Conservation (phyloP, 768 basidiomycete genomes). For the Leccinum uliginosum region DNA sequence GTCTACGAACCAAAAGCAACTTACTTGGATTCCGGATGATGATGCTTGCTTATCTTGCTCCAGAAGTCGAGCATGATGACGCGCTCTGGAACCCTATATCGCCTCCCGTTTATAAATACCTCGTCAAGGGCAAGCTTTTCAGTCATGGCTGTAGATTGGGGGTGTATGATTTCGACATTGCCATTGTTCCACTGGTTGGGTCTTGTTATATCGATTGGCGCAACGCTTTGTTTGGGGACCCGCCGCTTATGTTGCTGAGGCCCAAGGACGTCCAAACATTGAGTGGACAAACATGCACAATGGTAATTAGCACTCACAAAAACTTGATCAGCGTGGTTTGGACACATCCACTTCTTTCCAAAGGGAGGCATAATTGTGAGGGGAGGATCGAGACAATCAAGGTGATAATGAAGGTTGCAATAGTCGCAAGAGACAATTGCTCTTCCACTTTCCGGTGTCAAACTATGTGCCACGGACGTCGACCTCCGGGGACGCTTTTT, state of each 20-base stretch:
- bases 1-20: conserved; percentile 14
- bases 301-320: conserved; percentile 50
- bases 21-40: conserved; percentile 39
- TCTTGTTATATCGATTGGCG: conserved; percentile 71
- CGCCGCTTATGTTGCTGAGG: conserved; percentile 73
- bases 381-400: conserved; percentile 94
- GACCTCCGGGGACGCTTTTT: conserved; percentile 53
- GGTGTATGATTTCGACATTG: conserved; percentile 81
- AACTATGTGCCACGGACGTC: conserved; percentile 34
- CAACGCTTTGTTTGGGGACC: conserved; percentile 64
- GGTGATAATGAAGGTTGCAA: conserved; percentile 92
- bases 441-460: conserved; percentile 54
- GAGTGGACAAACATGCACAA: background rate
- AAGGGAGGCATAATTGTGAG: conserved; percentile 79
- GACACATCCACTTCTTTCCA: conserved; percentile 98
- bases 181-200: conserved; percentile 83
- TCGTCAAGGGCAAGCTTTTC: conserved; percentile 68
- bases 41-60: conserved; percentile 64
- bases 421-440: conserved; percentile 92
- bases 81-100: conserved; percentile 90
- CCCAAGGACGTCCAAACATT: conserved; percentile 1
- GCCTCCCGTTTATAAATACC: conserved; percentile 80
- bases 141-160: conserved; percentile 46
- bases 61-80: conserved; percentile 94
- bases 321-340: conserved; percentile 88